Evolutionary conservation across 1,139 yeast genomes (phyloP).

Genomic region (Hansenula lynferdii): DNA sequence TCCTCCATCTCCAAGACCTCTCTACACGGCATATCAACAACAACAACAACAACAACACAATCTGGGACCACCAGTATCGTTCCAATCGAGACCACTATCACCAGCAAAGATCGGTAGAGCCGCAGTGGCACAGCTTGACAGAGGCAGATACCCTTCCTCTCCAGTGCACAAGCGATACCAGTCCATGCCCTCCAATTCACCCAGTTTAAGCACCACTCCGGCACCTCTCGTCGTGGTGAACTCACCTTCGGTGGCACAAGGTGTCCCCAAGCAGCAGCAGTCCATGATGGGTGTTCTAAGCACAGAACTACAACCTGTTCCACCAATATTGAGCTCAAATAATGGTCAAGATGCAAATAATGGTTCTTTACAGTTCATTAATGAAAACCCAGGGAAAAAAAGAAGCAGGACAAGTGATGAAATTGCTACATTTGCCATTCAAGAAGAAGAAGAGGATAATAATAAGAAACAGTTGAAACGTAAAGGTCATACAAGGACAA

Average conservation of each 20-base stretch:
- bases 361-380: constrained; percentile 18
- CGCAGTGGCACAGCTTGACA: constrained; percentile 54
- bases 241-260: neutral
- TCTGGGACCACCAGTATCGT: constrained; percentile 17
- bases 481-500: constrained; percentile 11
- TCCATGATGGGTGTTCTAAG: constrained; percentile 19
- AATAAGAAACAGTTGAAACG: neutral
- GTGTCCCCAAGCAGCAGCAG: constrained; percentile 5
- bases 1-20: constrained; percentile 7
- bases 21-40: constrained; percentile 1
- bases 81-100: constrained; percentile 40
- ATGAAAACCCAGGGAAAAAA: constrained; percentile 21
- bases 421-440: neutral
- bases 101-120: constrained; percentile 74
- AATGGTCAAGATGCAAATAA: no score
- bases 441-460: neutral
- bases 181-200: constrained; percentile 20
- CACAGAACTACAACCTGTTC: neutral
- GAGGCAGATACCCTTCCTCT: constrained; percentile 18
- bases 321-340: constrained; percentile 13
- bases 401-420: constrained; percentile 15
- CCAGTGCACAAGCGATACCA: constrained; percentile 25
- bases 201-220: neutral
- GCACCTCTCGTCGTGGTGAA: neutral
- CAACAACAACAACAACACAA: constrained; percentile 11